Conservation (phyloP, 1,284 basidiomycete species). For the Testicularia cyperi region DNA sequence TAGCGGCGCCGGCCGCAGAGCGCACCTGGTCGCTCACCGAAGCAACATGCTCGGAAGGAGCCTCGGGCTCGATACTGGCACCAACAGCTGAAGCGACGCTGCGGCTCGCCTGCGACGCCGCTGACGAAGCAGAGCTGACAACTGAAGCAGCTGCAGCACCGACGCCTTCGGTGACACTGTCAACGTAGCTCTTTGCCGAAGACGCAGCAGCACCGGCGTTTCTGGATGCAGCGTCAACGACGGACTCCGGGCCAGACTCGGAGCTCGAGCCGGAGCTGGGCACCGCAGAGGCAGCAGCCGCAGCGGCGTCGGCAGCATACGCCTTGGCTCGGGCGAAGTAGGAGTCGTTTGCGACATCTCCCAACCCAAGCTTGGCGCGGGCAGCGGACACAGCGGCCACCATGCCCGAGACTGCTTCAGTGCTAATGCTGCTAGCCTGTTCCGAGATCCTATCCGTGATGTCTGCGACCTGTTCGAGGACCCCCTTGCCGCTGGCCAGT, state of each 20-base stretch:
- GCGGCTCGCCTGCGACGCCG: constrained; percentile 12
- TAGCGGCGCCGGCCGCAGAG: too few relatives aligned
- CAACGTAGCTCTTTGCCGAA: constrained; percentile 15
- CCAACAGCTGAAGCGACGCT: constrained; percentile 16
- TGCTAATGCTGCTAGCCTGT: constrained; percentile 33
- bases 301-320: too few relatives aligned
- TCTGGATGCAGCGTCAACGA: too few relatives aligned
- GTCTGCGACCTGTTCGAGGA: constrained; percentile 27
- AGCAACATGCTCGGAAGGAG: constrained; percentile 3
- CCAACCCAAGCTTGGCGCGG: constrained; percentile 27
- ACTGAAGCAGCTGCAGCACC: constrained; percentile 7
- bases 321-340: constrained; percentile 34
- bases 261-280: too few relatives aligned
- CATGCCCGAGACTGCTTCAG: constrained; percentile 39
- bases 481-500: constrained; percentile 38
- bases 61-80: not conserved
- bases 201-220: too few relatives aligned
- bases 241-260: too few relatives aligned
- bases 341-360: constrained; percentile 9
- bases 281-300: too few relatives aligned
- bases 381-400: constrained; percentile 32
- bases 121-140: constrained; percentile 9
- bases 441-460: constrained; percentile 34
- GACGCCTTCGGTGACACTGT: constrained; percentile 18
- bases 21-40: too few relatives aligned